phyloP scores from a whole-genome alignment of 306 rosid species.

The Rosa rugosa region DNA sequence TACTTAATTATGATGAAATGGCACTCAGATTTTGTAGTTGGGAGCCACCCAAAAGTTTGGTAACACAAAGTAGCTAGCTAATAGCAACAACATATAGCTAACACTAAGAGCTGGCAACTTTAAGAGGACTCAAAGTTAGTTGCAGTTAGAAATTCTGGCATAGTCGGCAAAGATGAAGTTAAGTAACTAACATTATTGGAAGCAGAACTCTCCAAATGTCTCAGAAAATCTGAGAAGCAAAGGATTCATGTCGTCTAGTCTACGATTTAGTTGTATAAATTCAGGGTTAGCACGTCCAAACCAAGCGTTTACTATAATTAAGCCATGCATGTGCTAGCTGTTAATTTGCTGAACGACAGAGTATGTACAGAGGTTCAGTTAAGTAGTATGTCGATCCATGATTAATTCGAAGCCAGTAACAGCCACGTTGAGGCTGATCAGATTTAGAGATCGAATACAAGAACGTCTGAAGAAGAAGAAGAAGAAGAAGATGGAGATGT shows the following conservation, averaged over 20 bases:
- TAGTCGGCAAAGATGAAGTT: background rate
- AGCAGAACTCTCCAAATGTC: background rate
- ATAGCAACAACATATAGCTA: background rate
- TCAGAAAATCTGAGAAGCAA: background rate
- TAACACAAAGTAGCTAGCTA: background rate
- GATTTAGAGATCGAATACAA: background rate
- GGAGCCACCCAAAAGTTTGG: slow-evolving; percentile 9
- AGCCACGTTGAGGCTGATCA: background rate
- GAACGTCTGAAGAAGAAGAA: background rate
- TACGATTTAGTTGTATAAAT: too few species aligned
- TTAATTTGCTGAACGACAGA: too few species aligned
- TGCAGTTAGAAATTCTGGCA: background rate
- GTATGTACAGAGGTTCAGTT: too few species aligned
- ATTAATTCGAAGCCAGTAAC: background rate
- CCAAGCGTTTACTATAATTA: too few species aligned
- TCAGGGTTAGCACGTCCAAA: too few species aligned
- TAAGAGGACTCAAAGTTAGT: slow-evolving; percentile 2
- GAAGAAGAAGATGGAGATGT: background rate
- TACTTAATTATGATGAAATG: background rate
- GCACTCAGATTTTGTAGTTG: slow-evolving; percentile 8
- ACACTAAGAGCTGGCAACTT: slow-evolving; percentile 4
- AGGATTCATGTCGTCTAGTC: background rate
- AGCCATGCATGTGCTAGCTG: background rate
- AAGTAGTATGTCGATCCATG: background rate
- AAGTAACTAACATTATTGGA: background rate